phyloP scores from a whole-genome alignment of 2,329 filamentous ascomycete genomes.

The Apiospora phragmitis region DNA sequence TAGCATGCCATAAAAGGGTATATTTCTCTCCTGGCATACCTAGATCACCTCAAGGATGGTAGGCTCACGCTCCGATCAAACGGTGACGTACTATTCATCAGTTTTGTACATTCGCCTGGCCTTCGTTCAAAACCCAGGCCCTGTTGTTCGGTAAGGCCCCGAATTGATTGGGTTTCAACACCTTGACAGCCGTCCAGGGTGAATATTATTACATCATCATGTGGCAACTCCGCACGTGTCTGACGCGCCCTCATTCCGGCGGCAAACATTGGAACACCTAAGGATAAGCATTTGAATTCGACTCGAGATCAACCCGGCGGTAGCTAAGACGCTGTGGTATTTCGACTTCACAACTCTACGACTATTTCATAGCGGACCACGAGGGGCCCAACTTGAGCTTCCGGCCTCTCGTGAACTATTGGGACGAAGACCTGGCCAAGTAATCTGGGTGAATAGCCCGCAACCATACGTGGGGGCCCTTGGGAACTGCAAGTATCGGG shows the following conservation, averaged over 20 bases:
- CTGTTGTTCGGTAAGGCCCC: neutral
- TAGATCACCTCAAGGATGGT: neutral
- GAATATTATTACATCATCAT: neutral
- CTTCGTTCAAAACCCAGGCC: neutral
- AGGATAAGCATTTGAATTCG: too few relatives aligned
- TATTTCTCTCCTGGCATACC: neutral
- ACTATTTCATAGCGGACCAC: neutral
- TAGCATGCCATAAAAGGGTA: neutral
- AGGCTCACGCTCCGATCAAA: neutral
- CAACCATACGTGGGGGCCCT: neutral
- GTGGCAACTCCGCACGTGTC: too few relatives aligned
- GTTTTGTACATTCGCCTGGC: too few relatives aligned
- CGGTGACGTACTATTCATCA: too few relatives aligned
- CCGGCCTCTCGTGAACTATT: neutral
- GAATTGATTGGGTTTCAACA: neutral
- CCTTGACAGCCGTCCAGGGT: neutral
- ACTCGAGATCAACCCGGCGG: constrained; percentile 11
- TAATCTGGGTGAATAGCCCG: neutral
- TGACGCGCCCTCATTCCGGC: neutral
- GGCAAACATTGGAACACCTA: neutral
- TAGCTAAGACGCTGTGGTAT: neutral
- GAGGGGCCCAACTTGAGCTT: neutral
- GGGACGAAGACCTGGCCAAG: neutral
- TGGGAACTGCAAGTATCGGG: neutral
- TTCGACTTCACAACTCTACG: neutral